Conservation (phyloP, 805 yeast genomes). For the Wickerhamomyces sydowiorum region DNA sequence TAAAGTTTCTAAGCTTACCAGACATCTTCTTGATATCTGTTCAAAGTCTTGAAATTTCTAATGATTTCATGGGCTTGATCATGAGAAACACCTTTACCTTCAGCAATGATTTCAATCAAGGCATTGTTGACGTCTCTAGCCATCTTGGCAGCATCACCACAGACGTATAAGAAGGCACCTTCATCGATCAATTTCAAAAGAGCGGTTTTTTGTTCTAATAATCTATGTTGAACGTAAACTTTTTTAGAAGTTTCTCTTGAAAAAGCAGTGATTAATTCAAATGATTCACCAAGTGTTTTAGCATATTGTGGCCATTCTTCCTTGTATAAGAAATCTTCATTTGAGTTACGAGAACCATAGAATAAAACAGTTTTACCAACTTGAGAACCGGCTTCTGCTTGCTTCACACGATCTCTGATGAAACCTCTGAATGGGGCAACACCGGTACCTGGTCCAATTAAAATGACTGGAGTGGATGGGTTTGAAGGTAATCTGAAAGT, state of each 20-base stretch:
- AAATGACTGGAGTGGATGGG: constrained; percentile 75
- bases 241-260: constrained; percentile 65
- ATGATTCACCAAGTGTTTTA: constrained; percentile 45
- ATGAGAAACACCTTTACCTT: constrained; percentile 55
- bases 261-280: constrained; percentile 78
- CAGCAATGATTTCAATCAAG: constrained; percentile 54
- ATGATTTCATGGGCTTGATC: constrained; percentile 72
- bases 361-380: constrained; percentile 76
- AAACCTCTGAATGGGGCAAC: constrained; percentile 98
- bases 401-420: constrained; percentile 75
- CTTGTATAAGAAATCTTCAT: constrained; percentile 77
- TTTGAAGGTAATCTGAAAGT: constrained; percentile 90
- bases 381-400: constrained; percentile 37
- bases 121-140: constrained; percentile 86
- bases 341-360: constrained; percentile 79
- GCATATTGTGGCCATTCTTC: constrained; percentile 86
- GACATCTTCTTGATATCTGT: constrained; percentile 94
- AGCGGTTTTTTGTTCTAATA: constrained; percentile 44
- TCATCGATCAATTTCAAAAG: constrained; percentile 42
- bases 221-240: constrained; percentile 81
- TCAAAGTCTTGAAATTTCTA: constrained; percentile 73
- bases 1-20: constrained; percentile 56
- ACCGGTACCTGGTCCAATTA: constrained; percentile 98
- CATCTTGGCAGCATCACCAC: constrained; percentile 97
- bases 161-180: constrained; percentile 89